phyloP scores from a whole-genome alignment of 2,329 filamentous ascomycete species.

The Westerdykella ornata region DNA sequence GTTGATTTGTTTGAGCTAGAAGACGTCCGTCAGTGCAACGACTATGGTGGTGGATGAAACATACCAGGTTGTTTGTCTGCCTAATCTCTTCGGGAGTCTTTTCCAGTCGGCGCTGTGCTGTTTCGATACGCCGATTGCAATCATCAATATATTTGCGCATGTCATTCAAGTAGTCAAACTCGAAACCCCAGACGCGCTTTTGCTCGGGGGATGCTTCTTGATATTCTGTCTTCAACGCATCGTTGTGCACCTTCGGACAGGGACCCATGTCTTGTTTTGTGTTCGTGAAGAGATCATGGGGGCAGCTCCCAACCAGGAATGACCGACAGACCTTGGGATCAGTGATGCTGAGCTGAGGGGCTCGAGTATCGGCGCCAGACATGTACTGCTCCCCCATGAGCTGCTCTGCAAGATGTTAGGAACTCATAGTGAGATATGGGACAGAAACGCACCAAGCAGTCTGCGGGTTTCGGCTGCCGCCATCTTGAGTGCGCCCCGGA shows the following conservation, averaged over 20 bases:
- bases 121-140: constrained; percentile 89
- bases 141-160: constrained; percentile 96
- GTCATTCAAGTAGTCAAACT: constrained; percentile 94
- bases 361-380: constrained; percentile 64
- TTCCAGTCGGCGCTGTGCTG: constrained; percentile 80
- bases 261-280: constrained; percentile 94
- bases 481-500: constrained; percentile 49
- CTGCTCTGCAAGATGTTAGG: constrained; percentile 61
- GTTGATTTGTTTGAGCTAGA: constrained; percentile 69
- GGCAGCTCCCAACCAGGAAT: constrained; percentile 87
- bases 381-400: constrained; percentile 70
- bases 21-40: constrained; percentile 10
- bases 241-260: constrained; percentile 82
- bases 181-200: constrained; percentile 76
- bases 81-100: constrained; percentile 97
- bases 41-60: constrained; percentile 8
- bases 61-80: constrained; percentile 78
- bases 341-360: constrained; percentile 76
- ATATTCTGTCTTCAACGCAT: constrained; percentile 84
- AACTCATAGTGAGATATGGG: not conserved
- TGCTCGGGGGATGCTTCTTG: constrained; percentile 64
- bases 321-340: constrained; percentile 93
- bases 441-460: constrained; percentile 62
- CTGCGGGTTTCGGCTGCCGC: constrained; percentile 97
- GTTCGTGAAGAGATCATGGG: constrained; percentile 98